phyloP scores from a whole-genome alignment of 768 basidiomycete species.

The Boletus barrowsii region DNA sequence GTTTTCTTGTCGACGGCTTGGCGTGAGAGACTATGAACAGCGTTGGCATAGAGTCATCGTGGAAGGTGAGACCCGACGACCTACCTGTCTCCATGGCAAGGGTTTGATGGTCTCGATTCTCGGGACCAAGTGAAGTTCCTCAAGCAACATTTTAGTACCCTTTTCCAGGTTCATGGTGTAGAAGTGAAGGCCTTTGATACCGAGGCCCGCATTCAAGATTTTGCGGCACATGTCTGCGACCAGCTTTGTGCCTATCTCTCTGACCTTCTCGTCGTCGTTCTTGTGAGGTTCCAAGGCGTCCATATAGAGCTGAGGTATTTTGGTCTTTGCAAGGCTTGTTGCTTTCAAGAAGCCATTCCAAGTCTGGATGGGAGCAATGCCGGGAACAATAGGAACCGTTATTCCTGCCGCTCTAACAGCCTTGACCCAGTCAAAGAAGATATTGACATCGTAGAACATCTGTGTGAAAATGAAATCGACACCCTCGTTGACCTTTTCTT shows the following conservation, averaged over 20 bases:
- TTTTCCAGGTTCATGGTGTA: slow-evolving; percentile 98
- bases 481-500: slow-evolving; percentile 89
- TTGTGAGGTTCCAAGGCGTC: slow-evolving; percentile 83
- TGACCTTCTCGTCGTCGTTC: slow-evolving; percentile 90
- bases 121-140: slow-evolving; percentile 87
- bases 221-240: slow-evolving; percentile 92
- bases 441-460: slow-evolving; percentile 93
- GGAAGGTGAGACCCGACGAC: slow-evolving; percentile 14
- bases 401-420: slow-evolving; percentile 81
- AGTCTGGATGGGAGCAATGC: slow-evolving; percentile 93
- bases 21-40: slow-evolving; percentile 73
- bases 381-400: slow-evolving; percentile 86
- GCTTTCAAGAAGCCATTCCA: slow-evolving; percentile 93
- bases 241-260: slow-evolving; percentile 88
- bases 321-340: slow-evolving; percentile 71
- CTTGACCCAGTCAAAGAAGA: slow-evolving; percentile 92
- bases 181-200: slow-evolving; percentile 88
- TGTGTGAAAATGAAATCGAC: slow-evolving; percentile 95
- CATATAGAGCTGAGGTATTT: slow-evolving; percentile 72
- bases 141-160: slow-evolving; percentile 91
- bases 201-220: slow-evolving; percentile 77
- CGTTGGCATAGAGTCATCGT: slow-evolving; percentile 3
- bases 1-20: slow-evolving; percentile 83
- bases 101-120: slow-evolving; percentile 90
- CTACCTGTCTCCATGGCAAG: slow-evolving; percentile 93